A percentile compares a stretch with the other conserved stretches of the same genome.
phyloP scores from a whole-genome alignment of 2,329 filamentous ascomycete species.

The Phaeosphaeria sp. region DNA sequence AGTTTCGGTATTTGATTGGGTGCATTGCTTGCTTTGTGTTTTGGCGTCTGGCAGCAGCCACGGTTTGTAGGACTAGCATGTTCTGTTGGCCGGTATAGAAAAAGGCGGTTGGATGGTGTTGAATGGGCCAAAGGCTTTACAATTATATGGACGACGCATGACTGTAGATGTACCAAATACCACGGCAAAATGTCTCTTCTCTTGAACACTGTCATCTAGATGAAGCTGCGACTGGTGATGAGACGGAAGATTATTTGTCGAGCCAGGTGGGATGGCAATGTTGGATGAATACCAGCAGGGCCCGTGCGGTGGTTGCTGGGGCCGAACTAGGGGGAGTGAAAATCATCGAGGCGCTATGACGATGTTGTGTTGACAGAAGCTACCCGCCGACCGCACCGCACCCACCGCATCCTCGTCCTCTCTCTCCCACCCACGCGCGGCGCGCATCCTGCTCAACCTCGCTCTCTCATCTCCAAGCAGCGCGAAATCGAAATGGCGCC shows the following conservation, averaged over 20 bases:
- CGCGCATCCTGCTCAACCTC: constrained; percentile 20
- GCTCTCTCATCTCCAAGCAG: constrained; percentile 4
- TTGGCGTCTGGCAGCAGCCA: not conserved
- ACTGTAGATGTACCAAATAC: constrained; percentile 13
- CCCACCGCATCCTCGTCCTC: not conserved
- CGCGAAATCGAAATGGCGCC: constrained; percentile 29
- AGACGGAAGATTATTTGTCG: not conserved
- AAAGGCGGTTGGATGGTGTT: constrained; percentile 4
- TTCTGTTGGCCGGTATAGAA: constrained; percentile 4
- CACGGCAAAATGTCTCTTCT: constrained; percentile 9
- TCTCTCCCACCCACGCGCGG: constrained; percentile 15
- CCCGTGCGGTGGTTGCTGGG: not conserved
- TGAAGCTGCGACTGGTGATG: not conserved
- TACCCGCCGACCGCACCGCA: not conserved
- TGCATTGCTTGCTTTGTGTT: constrained; percentile 8
- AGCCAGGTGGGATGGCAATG: not conserved
- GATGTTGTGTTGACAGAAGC: constrained; percentile 3
- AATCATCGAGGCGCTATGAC: constrained; percentile 1
- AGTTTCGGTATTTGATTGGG: not conserved
- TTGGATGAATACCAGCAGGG: not conserved
- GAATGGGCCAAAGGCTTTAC: not conserved
- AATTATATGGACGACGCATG: constrained; percentile 5
- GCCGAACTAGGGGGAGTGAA: not conserved
- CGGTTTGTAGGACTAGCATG: constrained; percentile 3
- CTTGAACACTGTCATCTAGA: not conserved